phyloP scores from a whole-genome alignment of 768 basidiomycete species.

The Mycena pura region DNA sequence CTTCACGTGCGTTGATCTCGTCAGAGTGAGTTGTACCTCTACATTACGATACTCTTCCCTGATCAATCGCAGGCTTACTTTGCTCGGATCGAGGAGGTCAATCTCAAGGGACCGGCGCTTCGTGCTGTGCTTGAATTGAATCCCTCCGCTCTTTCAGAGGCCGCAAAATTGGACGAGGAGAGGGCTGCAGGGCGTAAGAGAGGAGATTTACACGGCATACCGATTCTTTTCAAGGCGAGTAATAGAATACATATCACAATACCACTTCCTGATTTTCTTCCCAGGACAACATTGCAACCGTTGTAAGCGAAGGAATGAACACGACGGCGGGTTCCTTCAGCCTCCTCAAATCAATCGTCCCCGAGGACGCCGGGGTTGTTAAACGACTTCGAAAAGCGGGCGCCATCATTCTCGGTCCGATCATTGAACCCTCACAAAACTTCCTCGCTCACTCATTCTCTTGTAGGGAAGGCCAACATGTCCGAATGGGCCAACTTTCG shows the following conservation, averaged over 20 bases:
- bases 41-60: background rate
- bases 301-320: slow-evolving; percentile 48
- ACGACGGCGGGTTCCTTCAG: slow-evolving; percentile 54
- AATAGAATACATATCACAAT: background rate
- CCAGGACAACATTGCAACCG: slow-evolving; percentile 55
- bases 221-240: slow-evolving; percentile 53
- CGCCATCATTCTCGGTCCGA: slow-evolving; percentile 54
- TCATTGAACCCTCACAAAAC: background rate
- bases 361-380: slow-evolving; percentile 53
- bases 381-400: slow-evolving; percentile 49
- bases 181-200: slow-evolving; percentile 48
- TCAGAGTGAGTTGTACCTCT: background rate
- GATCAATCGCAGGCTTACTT: background rate
- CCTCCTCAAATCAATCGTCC: slow-evolving; percentile 50
- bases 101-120: background rate
- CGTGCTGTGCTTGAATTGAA: slow-evolving; percentile 53
- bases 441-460: background rate
- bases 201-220: slow-evolving; percentile 60
- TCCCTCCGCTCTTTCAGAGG: slow-evolving; percentile 55
- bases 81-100: slow-evolving; percentile 1
- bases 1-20: slow-evolving; percentile 11
- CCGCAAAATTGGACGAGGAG: slow-evolving; percentile 55
- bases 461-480: slow-evolving; percentile 58
- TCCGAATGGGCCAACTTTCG: slow-evolving; percentile 61
- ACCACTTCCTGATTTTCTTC: background rate